phyloP scores from a whole-genome alignment of 2,329 filamentous ascomycete genomes.

The Elsinoe batatas region DNA sequence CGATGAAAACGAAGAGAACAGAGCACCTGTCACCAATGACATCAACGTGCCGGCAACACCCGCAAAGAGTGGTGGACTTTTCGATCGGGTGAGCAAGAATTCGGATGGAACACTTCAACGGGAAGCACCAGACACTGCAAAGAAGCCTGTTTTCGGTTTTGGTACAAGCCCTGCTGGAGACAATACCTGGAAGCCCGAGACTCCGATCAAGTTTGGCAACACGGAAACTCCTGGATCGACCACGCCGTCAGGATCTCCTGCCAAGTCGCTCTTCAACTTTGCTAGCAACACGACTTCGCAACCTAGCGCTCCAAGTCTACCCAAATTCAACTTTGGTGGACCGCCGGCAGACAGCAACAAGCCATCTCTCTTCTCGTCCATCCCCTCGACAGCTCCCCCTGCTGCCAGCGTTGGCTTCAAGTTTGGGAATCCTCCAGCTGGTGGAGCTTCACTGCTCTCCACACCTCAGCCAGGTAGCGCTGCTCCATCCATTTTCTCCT shows the following conservation, averaged over 20 bases:
- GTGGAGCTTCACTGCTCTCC: constrained; percentile 17
- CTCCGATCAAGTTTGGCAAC: constrained; percentile 39
- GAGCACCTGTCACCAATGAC: not conserved
- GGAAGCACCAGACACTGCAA: not conserved
- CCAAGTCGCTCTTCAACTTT: constrained; percentile 18
- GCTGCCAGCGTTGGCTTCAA: constrained; percentile 28
- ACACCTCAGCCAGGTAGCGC: constrained; percentile 22
- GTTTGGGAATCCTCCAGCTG: constrained; percentile 24
- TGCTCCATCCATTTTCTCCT: constrained; percentile 25
- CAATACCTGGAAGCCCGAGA: constrained; percentile 40
- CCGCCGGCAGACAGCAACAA: not conserved
- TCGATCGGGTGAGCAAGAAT: constrained; percentile 16
- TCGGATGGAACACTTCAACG: constrained; percentile 10
- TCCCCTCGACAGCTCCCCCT: not conserved
- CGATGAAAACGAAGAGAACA: constrained; percentile 15
- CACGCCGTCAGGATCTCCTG: constrained; percentile 19
- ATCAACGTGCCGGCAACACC: constrained; percentile 5
- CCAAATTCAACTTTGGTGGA: constrained; percentile 15
- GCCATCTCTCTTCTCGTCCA: not conserved
- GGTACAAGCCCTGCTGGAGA: constrained; percentile 24
- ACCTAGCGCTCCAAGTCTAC: constrained; percentile 8
- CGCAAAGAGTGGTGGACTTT: constrained; percentile 15
- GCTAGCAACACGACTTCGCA: constrained; percentile 7
- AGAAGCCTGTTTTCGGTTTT: constrained; percentile 13
- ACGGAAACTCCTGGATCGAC: constrained; percentile 21